These are phyloP conservation scores for Cubamyces lactineus DNA, from an alignment of 768 basidiomycete genomes.

Conservation along the genomic window DNA sequence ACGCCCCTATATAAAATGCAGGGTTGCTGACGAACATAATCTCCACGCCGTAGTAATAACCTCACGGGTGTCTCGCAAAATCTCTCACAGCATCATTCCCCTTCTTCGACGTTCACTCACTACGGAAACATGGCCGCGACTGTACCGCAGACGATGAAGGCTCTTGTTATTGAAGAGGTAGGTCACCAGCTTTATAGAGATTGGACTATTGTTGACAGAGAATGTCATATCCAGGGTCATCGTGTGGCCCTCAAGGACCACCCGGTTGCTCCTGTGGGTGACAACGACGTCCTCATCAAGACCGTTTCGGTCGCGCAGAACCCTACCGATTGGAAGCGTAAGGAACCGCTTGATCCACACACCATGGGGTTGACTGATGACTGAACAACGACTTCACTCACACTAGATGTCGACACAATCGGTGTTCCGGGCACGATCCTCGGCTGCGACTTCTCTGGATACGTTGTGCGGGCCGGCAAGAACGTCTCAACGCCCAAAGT, in stretches of 20 bases:
- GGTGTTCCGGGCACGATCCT: constrained; percentile 22
- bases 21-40: not conserved
- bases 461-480: constrained; percentile 27
- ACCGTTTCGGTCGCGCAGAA: constrained; percentile 23
- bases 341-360: not conserved
- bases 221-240: constrained; percentile 1
- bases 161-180: constrained; percentile 27
- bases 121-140: not conserved
- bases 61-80: not conserved
- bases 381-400: not conserved
- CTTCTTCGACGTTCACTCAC: not conserved
- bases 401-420: constrained; percentile 16
- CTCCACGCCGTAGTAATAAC: not conserved
- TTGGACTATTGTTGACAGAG: not conserved
- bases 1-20: not conserved
- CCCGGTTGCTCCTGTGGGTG: constrained; percentile 22
- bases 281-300: constrained; percentile 27
- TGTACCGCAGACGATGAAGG: constrained; percentile 32
- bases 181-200: not conserved
- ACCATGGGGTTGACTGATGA: not conserved
- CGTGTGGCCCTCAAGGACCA: constrained; percentile 18
- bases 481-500: constrained; percentile 25
- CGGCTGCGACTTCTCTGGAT: constrained; percentile 35
- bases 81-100: not conserved
- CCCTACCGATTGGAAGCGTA: constrained; percentile 28